Evolutionary conservation across 2,329 filamentous ascomycete genomes (phyloP).

Genomic region (Akanthomyces muscarius): DNA sequence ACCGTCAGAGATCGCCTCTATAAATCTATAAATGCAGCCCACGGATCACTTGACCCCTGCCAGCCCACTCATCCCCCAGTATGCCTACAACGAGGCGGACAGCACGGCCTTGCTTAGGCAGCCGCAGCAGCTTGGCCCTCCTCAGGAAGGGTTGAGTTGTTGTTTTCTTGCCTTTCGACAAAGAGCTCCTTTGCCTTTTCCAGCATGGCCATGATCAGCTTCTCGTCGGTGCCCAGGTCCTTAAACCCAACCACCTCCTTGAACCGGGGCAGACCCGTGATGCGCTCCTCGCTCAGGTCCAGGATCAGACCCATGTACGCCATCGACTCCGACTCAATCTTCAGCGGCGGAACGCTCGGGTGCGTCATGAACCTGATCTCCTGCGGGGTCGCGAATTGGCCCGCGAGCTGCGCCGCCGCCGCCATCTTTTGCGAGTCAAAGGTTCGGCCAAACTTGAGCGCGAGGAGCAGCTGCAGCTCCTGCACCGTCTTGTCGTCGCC

Average conservation of each 20-base stretch:
- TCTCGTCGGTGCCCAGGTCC: not conserved
- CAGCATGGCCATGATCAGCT: slow-evolving; percentile 1
- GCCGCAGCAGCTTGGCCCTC: not conserved
- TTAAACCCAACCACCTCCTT: not conserved
- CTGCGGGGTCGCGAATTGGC: not conserved
- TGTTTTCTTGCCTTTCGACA: not conserved
- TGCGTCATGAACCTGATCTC: not conserved
- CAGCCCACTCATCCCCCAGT: not conserved
- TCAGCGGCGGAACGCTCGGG: not conserved
- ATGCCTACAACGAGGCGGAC: too few relatives aligned
- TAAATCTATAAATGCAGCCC: not conserved
- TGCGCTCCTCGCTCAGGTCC: not conserved
- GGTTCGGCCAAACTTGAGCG: not conserved
- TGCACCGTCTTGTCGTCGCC: not conserved
- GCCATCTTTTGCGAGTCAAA: not conserved
- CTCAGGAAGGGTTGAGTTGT: not conserved
- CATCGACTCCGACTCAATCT: slow-evolving; percentile 1
- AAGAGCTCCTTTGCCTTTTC: not conserved
- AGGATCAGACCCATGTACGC: not conserved
- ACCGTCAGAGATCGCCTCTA: not conserved
- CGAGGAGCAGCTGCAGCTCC: slow-evolving; percentile 5
- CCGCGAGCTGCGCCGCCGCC: not conserved
- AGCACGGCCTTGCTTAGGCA: not conserved
- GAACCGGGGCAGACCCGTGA: not conserved
- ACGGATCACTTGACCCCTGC: too few relatives aligned